Conservation (phyloP, 495 filamentous ascomycete genomes). For the Trichoderma virens region DNA sequence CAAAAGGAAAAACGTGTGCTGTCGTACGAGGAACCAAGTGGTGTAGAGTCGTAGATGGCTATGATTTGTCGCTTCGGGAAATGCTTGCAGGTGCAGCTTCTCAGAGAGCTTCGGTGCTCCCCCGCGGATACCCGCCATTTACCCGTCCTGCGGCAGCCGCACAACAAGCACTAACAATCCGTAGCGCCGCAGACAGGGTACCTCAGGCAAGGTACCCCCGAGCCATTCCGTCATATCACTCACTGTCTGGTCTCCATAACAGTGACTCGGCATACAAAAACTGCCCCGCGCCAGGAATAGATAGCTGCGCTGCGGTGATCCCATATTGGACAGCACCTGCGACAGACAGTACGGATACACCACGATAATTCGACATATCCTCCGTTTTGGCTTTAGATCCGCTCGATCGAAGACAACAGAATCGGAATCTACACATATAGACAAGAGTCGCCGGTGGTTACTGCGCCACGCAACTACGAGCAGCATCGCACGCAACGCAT, state of each 20-base stretch:
- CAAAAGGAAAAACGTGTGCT: neutral
- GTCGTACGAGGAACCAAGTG: neutral
- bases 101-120: neutral
- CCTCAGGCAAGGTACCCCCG: neutral
- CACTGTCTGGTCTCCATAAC: neutral
- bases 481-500: too few species aligned
- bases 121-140: neutral
- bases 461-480: too few species aligned
- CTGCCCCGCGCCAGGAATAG: constrained; percentile 2
- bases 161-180: neutral
- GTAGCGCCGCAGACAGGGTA: neutral
- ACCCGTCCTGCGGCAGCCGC: neutral
- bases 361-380: neutral
- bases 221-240: constrained; percentile 1
- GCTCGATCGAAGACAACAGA: too few species aligned
- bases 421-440: too few species aligned
- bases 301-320: neutral
- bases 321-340: neutral
- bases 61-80: neutral
- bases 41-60: neutral
- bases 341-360: neutral
- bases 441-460: neutral
- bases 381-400: too few species aligned
- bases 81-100: neutral
- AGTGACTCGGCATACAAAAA: neutral